Conservation (phyloP, 1,284 basidiomycete genomes). For the Cryptococcus amylolentus region DNA sequence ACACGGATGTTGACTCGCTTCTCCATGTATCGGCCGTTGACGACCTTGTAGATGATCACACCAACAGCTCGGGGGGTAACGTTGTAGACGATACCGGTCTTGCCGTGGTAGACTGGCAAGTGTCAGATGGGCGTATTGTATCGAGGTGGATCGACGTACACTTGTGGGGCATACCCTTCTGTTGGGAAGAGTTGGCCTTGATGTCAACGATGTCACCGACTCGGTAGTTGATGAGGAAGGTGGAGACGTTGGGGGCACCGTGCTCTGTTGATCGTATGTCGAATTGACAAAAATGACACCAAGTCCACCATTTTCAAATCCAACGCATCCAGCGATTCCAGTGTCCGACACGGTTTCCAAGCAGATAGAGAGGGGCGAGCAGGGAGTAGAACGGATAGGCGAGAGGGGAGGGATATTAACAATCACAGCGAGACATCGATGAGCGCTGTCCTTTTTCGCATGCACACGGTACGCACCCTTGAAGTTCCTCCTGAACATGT, state of each 20-base stretch:
- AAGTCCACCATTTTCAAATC: slow-evolving; percentile 3
- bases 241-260: slow-evolving; percentile 86
- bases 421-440: not conserved
- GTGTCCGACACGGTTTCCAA: not conserved
- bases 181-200: slow-evolving; percentile 97
- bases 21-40: slow-evolving; percentile 98
- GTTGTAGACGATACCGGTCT: slow-evolving; percentile 97
- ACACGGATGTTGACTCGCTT: slow-evolving; percentile 99
- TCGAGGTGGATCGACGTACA: slow-evolving; percentile 46
- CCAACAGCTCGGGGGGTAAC: slow-evolving; percentile 92
- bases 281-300: slow-evolving; percentile 8
- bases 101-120: slow-evolving; percentile 50
- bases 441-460: not conserved
- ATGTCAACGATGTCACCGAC: slow-evolving; percentile 99
- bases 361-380: not conserved
- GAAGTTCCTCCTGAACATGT: slow-evolving; percentile 99
- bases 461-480: slow-evolving; percentile 62
- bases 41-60: slow-evolving; percentile 97
- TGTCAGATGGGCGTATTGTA: not conserved
- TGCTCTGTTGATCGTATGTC: slow-evolving; percentile 61
- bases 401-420: not conserved
- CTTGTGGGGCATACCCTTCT: slow-evolving; percentile 99
- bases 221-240: slow-evolving; percentile 87
- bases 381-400: not conserved
- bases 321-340: slow-evolving; percentile 6